Conservation (phyloP, 805 yeast genomes). For the Saccharomycopsis fermentans region DNA sequence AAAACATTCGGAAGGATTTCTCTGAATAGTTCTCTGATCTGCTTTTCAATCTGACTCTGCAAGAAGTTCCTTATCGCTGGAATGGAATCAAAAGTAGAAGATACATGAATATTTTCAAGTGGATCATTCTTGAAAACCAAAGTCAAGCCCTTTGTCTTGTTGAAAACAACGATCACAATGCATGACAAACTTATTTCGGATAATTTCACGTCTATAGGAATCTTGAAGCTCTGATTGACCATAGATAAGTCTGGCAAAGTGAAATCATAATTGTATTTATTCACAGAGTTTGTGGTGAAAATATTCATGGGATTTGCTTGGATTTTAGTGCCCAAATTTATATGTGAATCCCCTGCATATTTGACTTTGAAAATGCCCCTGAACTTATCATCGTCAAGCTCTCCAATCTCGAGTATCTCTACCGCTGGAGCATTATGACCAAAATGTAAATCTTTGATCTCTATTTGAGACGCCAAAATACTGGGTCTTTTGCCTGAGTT, state of each 20-base stretch:
- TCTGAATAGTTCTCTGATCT: slow-evolving; percentile 68
- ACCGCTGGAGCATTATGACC: slow-evolving; percentile 67
- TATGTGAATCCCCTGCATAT: slow-evolving; percentile 65
- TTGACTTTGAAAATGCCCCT: slow-evolving; percentile 74
- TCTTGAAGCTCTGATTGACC: slow-evolving; percentile 57
- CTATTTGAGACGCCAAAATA: slow-evolving; percentile 58
- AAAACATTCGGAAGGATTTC: slow-evolving; percentile 77
- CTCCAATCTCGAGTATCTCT: slow-evolving; percentile 77
- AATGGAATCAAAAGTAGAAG: slow-evolving; percentile 78
- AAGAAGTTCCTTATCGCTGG: slow-evolving; percentile 75
- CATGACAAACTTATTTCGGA: slow-evolving; percentile 67
- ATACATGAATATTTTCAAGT: slow-evolving; percentile 68
- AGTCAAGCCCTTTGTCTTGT: slow-evolving; percentile 73
- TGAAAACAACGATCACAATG: slow-evolving; percentile 75
- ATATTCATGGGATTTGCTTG: slow-evolving; percentile 79
- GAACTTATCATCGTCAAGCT: slow-evolving; percentile 62
- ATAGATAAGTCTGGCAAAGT: slow-evolving; percentile 57
- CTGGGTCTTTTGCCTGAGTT: slow-evolving; percentile 66
- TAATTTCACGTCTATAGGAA: slow-evolving; percentile 68
- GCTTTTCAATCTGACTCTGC: slow-evolving; percentile 74
- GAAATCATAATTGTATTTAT: slow-evolving; percentile 37
- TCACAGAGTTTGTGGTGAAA: slow-evolving; percentile 30
- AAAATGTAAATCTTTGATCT: slow-evolving; percentile 58
- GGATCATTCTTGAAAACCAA: slow-evolving; percentile 86
- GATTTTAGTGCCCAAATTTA: slow-evolving; percentile 67